Evolutionary conservation across 1,139 yeast genomes (phyloP).

Genomic region (Candida neerlandica): DNA sequence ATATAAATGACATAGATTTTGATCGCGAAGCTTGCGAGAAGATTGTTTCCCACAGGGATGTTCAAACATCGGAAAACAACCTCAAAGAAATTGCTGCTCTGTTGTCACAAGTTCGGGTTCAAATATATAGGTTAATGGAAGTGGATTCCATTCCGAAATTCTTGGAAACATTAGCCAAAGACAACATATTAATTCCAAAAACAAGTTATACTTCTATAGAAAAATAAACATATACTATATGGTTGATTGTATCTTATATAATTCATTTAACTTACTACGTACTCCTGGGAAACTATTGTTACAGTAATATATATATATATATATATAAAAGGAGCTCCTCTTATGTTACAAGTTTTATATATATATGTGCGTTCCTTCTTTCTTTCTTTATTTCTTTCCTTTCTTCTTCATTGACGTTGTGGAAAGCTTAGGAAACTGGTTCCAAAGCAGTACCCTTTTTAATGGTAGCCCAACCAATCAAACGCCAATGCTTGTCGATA

Average conservation of each 20-base stretch:
- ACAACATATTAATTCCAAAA: slow-evolving; percentile 7
- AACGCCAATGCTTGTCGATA: slow-evolving; percentile 99
- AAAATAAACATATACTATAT: background rate
- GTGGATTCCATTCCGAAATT: slow-evolving; percentile 77
- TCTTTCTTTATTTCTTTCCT: background rate
- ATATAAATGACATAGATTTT: background rate
- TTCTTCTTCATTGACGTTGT: background rate
- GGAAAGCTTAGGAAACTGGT: slow-evolving; percentile 44
- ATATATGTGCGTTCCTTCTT: background rate
- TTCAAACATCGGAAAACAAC: background rate
- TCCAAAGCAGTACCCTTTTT: slow-evolving; percentile 91
- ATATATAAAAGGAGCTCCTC: background rate
- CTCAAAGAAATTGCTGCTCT: slow-evolving; percentile 5
- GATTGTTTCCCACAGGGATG: background rate
- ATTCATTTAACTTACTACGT: background rate
- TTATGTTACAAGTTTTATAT: slow-evolving; percentile 1
- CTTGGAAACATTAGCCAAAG: slow-evolving; percentile 22
- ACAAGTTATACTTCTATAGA: background rate
- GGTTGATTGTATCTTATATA: slow-evolving; percentile 2
- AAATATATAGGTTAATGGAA: slow-evolving; percentile 64
- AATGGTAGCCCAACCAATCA: slow-evolving; percentile 99
- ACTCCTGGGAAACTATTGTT: background rate
- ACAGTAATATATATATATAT: background rate
- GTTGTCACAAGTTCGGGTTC: slow-evolving; percentile 19
- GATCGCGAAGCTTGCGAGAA: background rate